Percentiles rank a stretch among this genome's conserved stretches.
phyloP scores from a whole-genome alignment of 345 rosid genomes.

The Citrus unshiu region DNA sequence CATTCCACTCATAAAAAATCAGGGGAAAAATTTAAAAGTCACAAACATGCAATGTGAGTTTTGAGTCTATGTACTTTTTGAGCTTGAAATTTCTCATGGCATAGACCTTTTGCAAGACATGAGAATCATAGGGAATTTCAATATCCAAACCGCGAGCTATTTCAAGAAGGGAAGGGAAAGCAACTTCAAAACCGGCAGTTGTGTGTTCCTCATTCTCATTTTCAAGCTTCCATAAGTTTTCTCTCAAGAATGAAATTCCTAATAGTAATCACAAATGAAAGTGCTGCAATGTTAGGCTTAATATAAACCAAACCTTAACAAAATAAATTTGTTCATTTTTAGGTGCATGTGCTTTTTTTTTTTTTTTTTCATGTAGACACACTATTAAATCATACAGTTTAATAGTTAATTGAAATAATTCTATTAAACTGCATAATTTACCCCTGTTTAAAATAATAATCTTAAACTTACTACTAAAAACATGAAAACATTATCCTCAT shows the following conservation, averaged over 20 bases:
- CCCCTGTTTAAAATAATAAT: too few relatives aligned
- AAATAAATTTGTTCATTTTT: too few relatives aligned
- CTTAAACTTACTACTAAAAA: too few relatives aligned
- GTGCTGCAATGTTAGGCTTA: not conserved
- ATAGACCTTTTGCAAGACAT: slow-evolving; percentile 45
- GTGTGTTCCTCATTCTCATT: slow-evolving; percentile 76
- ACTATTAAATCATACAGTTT: accelerated
- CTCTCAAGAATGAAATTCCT: slow-evolving; percentile 63
- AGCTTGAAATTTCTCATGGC: slow-evolving; percentile 65
- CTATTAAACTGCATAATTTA: too few relatives aligned
- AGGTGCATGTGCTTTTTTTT: accelerated
- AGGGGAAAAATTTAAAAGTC: too few relatives aligned
- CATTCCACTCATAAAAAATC: too few relatives aligned
- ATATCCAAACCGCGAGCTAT: slow-evolving; percentile 50
- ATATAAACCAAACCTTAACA: too few relatives aligned
- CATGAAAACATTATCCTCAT: too few relatives aligned
- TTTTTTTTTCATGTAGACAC: accelerated
- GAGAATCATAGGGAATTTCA: slow-evolving; percentile 53
- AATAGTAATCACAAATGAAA: not conserved
- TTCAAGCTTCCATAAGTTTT: slow-evolving; percentile 55
- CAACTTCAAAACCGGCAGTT: slow-evolving; percentile 93
- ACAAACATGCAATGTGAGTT: not conserved
- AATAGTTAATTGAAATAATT: too few relatives aligned
- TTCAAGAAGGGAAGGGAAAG: slow-evolving; percentile 77
- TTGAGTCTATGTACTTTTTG: slow-evolving; percentile 46